phyloP scores from a whole-genome alignment of 2,329 filamentous ascomycete genomes.

The Colletotrichum orbiculare region DNA sequence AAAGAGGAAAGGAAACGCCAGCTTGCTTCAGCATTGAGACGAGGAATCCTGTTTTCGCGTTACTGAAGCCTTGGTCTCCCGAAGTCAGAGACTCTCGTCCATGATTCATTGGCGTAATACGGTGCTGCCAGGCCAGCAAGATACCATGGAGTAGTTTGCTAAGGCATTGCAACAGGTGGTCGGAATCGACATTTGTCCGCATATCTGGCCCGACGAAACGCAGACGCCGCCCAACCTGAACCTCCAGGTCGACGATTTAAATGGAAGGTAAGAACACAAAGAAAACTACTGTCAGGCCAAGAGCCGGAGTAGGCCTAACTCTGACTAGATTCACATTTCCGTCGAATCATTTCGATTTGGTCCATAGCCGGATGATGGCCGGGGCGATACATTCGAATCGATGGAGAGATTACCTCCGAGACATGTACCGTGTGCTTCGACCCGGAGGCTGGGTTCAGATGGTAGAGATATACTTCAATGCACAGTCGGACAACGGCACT shows the following conservation, averaged over 20 bases:
- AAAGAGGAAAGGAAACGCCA: no score
- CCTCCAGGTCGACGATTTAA: slow-evolving; percentile 79
- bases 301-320: slow-evolving; percentile 14
- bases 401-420: slow-evolving; percentile 81
- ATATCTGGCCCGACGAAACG: slow-evolving; percentile 72
- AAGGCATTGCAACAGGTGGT: slow-evolving; percentile 64
- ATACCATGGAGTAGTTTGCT: slow-evolving; percentile 21
- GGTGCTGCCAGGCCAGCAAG: no score
- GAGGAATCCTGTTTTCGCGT: not conserved
- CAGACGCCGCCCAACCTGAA: slow-evolving; percentile 71
- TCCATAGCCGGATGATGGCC: slow-evolving; percentile 80
- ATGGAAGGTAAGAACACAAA: slow-evolving; percentile 63
- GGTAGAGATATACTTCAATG: slow-evolving; percentile 87
- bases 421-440: slow-evolving; percentile 78
- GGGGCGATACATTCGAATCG: slow-evolving; percentile 77
- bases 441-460: slow-evolving; percentile 89
- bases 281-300: not conserved
- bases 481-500: slow-evolving; percentile 87
- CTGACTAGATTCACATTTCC: slow-evolving; percentile 71
- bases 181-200: slow-evolving; percentile 77
- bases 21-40: slow-evolving; percentile 3
- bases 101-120: not conserved
- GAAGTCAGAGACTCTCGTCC: not conserved
- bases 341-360: slow-evolving; percentile 80
- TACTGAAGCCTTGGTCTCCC: no score